Evolutionary conservation across 2,329 filamentous ascomycete genomes (phyloP).

Genomic region (Fusarium sp.): DNA sequence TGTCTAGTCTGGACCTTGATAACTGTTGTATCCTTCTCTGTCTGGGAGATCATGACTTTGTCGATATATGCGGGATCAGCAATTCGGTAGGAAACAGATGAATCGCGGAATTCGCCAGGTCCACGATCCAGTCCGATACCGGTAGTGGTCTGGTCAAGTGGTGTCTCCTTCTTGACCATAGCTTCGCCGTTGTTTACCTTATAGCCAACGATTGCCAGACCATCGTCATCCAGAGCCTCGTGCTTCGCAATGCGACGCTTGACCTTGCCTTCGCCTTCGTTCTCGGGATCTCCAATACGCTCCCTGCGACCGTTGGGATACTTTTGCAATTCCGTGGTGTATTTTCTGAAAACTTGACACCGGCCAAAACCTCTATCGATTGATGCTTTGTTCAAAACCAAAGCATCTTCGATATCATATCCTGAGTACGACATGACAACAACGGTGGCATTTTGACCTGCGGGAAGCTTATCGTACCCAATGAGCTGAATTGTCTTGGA

Average conservation of each 20-base stretch:
- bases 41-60: constrained; percentile 94
- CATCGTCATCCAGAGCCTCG: constrained; percentile 82
- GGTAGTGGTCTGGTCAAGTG: constrained; percentile 79
- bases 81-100: constrained; percentile 82
- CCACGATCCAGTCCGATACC: constrained; percentile 76
- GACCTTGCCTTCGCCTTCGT: constrained; percentile 71
- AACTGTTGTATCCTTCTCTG: constrained; percentile 85
- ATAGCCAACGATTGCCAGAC: constrained; percentile 87
- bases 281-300: constrained; percentile 70
- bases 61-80: constrained; percentile 91
- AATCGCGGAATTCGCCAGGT: constrained; percentile 73
- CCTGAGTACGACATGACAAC: constrained; percentile 99
- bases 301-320: constrained; percentile 84
- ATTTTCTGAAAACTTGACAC: constrained; percentile 98
- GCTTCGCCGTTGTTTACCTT: constrained; percentile 82
- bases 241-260: constrained; percentile 75
- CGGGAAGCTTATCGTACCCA: constrained; percentile 96
- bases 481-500: constrained; percentile 96
- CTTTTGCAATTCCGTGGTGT: constrained; percentile 85
- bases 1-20: constrained; percentile 98
- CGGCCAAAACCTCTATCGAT: constrained; percentile 95
- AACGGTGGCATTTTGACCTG: constrained; percentile 95
- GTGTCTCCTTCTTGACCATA: constrained; percentile 91
- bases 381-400: constrained; percentile 96
- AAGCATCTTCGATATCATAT: constrained; percentile 98